Percentiles rank a stretch among this genome's conserved stretches.
Conservation (phyloP, 805 yeast genomes). For the Cyberlindnera euphorbiae region DNA sequence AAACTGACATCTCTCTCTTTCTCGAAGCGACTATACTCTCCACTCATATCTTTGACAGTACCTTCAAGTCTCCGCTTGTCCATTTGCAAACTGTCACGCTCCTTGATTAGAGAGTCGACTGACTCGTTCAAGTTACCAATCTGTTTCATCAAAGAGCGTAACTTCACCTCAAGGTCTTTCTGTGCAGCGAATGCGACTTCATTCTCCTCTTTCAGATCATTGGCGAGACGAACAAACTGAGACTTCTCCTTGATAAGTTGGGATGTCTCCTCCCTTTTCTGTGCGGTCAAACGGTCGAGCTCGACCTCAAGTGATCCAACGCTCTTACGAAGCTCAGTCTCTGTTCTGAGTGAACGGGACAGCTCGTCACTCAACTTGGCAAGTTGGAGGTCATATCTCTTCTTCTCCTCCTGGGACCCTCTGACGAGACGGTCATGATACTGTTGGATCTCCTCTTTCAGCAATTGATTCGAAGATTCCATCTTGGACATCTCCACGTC, state of each 20-base stretch:
- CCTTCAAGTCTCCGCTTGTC: constrained; percentile 44
- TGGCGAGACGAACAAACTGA: constrained; percentile 36
- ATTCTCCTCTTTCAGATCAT: constrained; percentile 39
- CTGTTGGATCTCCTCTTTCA: constrained; percentile 54
- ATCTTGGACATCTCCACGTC: constrained; percentile 49
- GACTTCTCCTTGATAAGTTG: constrained; percentile 39
- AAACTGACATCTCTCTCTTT: constrained; percentile 25
- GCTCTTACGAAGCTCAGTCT: constrained; percentile 60
- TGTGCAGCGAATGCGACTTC: constrained; percentile 38
- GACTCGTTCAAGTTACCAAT: constrained; percentile 52
- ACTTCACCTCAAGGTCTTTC: constrained; percentile 40
- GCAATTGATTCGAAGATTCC: constrained; percentile 41
- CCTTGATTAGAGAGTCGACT: constrained; percentile 55
- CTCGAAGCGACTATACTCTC: constrained; percentile 35
- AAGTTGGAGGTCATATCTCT: constrained; percentile 42
- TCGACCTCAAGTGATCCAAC: constrained; percentile 58
- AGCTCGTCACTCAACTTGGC: constrained; percentile 50
- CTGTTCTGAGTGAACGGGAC: constrained; percentile 51
- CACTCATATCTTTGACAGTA: constrained; percentile 37
- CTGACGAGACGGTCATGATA: constrained; percentile 41
- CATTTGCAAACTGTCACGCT: constrained; percentile 54
- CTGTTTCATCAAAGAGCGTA: constrained; percentile 46
- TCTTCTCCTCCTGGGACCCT: constrained; percentile 38
- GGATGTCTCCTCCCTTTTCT: constrained; percentile 30
- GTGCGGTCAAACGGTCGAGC: constrained; percentile 48